A percentile compares a stretch with the other conserved stretches of the same genome.
Evolutionary conservation across 2,329 filamentous ascomycete genomes (phyloP).

Genomic region (Ceratocystis huliohia): DNA sequence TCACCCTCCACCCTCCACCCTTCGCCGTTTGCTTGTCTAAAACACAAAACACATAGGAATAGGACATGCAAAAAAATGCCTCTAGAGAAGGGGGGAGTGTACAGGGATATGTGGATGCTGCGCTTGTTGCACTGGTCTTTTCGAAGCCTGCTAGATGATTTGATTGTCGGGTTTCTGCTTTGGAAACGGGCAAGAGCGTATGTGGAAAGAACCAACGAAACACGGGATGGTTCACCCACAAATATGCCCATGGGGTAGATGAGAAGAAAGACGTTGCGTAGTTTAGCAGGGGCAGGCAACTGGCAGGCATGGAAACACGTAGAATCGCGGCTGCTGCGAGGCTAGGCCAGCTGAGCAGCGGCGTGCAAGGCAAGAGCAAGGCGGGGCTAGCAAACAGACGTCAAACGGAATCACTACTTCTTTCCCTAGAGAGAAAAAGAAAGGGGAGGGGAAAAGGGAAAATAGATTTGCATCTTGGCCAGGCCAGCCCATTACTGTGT

Average conservation of each 20-base stretch:
- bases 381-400: not conserved
- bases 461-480: not conserved
- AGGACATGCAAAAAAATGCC: no score
- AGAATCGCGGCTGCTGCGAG: not conserved
- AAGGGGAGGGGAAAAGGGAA: not conserved
- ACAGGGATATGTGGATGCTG: not conserved
- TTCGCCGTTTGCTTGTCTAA: not conserved
- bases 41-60: not conserved
- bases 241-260: not conserved
- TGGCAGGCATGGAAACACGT: not conserved
- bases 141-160: not conserved
- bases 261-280: no score
- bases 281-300: not conserved
- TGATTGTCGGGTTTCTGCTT: not conserved
- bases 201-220: not conserved
- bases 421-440: not conserved
- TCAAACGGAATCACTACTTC: not conserved
- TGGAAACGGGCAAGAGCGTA: not conserved
- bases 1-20: not conserved
- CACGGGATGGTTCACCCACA: not conserved
- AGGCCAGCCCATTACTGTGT: not conserved
- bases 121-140: not conserved
- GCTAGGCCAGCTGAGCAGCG: not conserved
- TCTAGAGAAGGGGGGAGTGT: not conserved
- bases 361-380: not conserved